Percentiles rank a stretch among this genome's conserved stretches.
These are phyloP conservation scores for Fusarium odoratissimum DNA, from an alignment of 2,329 filamentous ascomycete genomes.

Conservation along the genomic window DNA sequence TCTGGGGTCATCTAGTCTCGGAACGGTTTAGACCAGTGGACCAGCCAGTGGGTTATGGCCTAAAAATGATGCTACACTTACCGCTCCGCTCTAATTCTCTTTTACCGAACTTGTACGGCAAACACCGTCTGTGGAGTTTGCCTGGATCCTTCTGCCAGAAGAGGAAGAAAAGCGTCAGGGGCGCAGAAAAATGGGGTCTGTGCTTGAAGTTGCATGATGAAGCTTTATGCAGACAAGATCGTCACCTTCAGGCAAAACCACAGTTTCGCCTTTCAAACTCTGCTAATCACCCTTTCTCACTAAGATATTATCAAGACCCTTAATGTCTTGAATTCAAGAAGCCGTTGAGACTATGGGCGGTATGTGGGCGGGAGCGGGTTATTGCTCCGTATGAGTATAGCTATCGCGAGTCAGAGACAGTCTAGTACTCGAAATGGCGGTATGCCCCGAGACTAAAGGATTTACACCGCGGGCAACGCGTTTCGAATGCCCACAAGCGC, in stretches of 20 bases:
- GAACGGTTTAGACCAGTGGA: not conserved
- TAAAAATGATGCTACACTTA: not conserved
- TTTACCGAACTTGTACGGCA: not conserved
- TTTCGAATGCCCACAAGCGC: not conserved
- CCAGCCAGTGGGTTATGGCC: not conserved
- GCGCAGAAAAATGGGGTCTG: not conserved
- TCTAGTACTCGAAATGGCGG: conserved; percentile 23
- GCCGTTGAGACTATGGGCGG: conserved; percentile 1
- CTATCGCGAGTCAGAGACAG: not conserved
- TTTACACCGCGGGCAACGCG: conserved; percentile 13
- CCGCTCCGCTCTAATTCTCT: not conserved
- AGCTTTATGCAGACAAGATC: not conserved
- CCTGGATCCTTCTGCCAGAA: not conserved
- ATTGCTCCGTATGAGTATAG: not conserved
- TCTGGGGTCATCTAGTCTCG: conserved; percentile 1
- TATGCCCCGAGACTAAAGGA: conserved; percentile 17
- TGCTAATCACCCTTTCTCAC: not conserved
- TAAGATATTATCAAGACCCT: not conserved
- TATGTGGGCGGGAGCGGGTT: not conserved
- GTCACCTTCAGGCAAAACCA: not conserved
- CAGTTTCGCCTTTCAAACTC: not conserved
- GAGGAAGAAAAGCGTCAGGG: not conserved
- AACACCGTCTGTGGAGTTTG: not conserved
- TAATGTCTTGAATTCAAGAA: too few species aligned
- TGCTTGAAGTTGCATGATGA: not conserved